Conservation (phyloP, 228 moss, liverwort and hornwort genomes). For the Sphagnum fallax region DNA sequence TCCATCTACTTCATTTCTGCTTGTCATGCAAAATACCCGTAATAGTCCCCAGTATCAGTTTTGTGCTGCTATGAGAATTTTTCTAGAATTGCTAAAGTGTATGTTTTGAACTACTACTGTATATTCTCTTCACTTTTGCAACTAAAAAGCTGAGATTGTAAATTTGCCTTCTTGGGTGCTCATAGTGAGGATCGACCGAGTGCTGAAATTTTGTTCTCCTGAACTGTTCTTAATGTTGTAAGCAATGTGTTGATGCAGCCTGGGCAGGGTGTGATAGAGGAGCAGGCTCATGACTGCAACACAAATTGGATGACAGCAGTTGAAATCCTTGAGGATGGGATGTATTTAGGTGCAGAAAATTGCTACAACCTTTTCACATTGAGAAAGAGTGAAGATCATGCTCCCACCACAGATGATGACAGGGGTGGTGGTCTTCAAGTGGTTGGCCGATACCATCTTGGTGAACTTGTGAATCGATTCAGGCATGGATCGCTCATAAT, state of each 20-base stretch:
- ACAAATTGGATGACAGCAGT: constrained; percentile 98
- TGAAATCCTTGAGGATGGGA: constrained; percentile 88
- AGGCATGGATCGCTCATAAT: constrained; percentile 94
- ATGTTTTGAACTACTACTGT: too few relatives aligned
- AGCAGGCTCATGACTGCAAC: constrained; percentile 89
- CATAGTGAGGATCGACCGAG: too few relatives aligned
- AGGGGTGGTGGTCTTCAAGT: constrained; percentile 82
- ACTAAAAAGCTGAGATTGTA: too few relatives aligned
- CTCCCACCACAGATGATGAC: constrained; percentile 90
- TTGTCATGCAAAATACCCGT: too few relatives aligned
- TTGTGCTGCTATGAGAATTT: too few relatives aligned
- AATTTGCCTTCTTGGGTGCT: too few relatives aligned
- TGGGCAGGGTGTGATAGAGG: constrained; percentile 92
- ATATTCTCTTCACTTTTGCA: too few relatives aligned
- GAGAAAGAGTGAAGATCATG: constrained; percentile 79
- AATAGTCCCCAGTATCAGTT: too few relatives aligned
- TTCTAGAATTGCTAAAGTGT: too few relatives aligned
- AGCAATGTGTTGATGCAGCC: constrained; percentile 34
- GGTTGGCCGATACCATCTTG: constrained; percentile 87
- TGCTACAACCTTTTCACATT: constrained; percentile 95
- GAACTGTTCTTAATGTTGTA: too few relatives aligned
- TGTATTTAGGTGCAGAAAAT: constrained; percentile 86
- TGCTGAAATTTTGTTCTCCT: too few relatives aligned
- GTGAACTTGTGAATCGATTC: constrained; percentile 94
- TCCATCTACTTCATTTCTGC: too few relatives aligned